Evolutionary conservation across 371 early-diverging fungal species (phyloP).

Genomic region (Lichtheimia ramosa): DNA sequence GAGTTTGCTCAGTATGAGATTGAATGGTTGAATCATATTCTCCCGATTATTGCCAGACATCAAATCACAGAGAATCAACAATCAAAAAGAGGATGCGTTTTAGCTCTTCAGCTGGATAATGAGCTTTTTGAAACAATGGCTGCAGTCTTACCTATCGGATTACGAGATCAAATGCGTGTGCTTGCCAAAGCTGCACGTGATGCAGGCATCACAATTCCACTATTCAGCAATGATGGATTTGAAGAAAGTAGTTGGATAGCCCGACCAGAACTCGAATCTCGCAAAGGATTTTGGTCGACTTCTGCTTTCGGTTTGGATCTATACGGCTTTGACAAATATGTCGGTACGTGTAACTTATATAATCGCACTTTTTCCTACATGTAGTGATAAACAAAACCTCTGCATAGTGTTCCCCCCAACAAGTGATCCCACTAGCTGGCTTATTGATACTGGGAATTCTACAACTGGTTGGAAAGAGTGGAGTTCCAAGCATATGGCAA

Average conservation of each 20-base stretch:
- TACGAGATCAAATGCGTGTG: conserved; percentile 83
- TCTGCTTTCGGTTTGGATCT: conserved; percentile 73
- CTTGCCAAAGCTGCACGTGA: conserved; percentile 79
- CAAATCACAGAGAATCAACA: conserved; percentile 73
- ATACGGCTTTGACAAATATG: conserved; percentile 82
- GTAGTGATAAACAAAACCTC: background rate
- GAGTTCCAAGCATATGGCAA: conserved; percentile 58
- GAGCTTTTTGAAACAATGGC: conserved; percentile 69
- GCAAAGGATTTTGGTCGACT: conserved; percentile 23
- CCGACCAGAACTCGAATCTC: conserved; percentile 39
- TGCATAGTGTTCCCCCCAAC: conserved; percentile 62
- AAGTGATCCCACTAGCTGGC: conserved; percentile 59
- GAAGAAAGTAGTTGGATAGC: conserved; percentile 69
- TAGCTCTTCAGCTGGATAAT: conserved; percentile 83
- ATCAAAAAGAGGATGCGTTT: conserved; percentile 60
- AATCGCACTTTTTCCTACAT: background rate
- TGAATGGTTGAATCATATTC: conserved; percentile 72
- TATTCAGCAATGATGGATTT: conserved; percentile 82
- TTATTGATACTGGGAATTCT: conserved; percentile 46
- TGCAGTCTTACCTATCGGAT: conserved; percentile 66
- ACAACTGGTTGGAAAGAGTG: conserved; percentile 61
- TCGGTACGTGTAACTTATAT: conserved; percentile 44
- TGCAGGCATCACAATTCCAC: conserved; percentile 75
- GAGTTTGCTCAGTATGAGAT: conserved; percentile 69
- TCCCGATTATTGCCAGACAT: conserved; percentile 77